Evolutionary conservation across 441 rosid genomes (phyloP), one percentile per base, ranked within the genome.

Genomic region (Euphorbia corollata): DNA sequence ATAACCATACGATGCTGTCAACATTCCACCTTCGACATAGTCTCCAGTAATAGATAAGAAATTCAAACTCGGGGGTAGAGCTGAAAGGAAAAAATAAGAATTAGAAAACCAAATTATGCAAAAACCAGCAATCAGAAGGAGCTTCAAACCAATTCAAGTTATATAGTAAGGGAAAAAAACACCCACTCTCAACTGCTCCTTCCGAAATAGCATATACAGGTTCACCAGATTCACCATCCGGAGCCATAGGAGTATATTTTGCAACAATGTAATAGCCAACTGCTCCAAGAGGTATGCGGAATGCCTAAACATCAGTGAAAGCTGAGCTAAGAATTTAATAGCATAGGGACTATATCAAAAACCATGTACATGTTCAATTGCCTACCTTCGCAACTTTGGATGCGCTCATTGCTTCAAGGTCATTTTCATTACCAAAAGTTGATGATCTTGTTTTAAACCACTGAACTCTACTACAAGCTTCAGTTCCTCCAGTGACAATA

Each of bases 1-100:
- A 63, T 94, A 94, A 67, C 99, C 99, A 74, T 94, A 94, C 43
- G 99, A 94, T 77, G 98, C 97, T 47, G 97, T 94, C 83, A 94
- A 63, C 69, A 87, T 71, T 70, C 88, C 94, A 71, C 94, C 92
- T 82, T 94, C 98, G 30, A 82, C 43, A 60, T 80, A 87, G 65
- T 90, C 98, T 70, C 99, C 99, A 61, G 97, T 88, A 68, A 94
- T 91, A 22, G 99, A 88, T 71, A 94, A 80, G 84, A 94, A 94
- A 74, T 94, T 94, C 54, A 94, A 81, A 84, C 97, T 91, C 50
- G 99, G 99, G 11, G 97, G 99, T 79, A 94, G 98, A 69, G 86
- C 98, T 94, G 91, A 77, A 73, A 77, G 56, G 59, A 34, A 75
- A 58, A 61, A 54, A 11, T 13, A 64, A 27, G 58, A 51, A 74